Conservation (phyloP, 805 yeast genomes). For the Monosporozyma unispora region DNA sequence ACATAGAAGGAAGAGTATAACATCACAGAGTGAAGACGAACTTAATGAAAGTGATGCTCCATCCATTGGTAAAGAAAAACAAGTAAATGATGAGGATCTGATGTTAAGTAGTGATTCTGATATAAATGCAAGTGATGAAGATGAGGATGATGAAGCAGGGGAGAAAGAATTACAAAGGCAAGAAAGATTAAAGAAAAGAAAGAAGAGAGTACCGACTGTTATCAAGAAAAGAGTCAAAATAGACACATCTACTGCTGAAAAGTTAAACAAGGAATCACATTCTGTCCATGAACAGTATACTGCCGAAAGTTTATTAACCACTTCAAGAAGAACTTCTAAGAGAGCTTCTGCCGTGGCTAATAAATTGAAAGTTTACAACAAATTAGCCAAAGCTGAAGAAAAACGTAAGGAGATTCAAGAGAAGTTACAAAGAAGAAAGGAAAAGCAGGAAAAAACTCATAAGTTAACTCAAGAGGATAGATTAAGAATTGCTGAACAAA, state of each 20-base stretch:
- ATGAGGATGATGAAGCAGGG: conserved; percentile 58
- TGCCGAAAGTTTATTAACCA: conserved; percentile 44
- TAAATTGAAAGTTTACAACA: conserved; percentile 66
- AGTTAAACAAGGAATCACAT: conserved; percentile 3
- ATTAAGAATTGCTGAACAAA: conserved; percentile 70
- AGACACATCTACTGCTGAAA: conserved; percentile 11
- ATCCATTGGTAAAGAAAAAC: conserved; percentile 1
- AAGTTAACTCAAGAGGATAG: conserved; percentile 36
- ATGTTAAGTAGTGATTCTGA: conserved; percentile 27
- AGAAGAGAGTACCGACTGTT: conserved; percentile 26
- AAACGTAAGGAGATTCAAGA: conserved; percentile 41
- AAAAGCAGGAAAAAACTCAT: conserved; percentile 35
- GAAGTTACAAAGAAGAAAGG: conserved; percentile 37
- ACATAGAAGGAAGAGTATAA: background rate
- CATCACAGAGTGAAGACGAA: background rate
- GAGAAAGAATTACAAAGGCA: conserved; percentile 50
- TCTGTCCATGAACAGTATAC: conserved; percentile 29
- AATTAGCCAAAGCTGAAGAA: conserved; percentile 58
- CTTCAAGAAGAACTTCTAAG: conserved; percentile 60
- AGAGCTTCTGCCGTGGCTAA: conserved; percentile 70
- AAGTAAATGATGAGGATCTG: conserved; percentile 26
- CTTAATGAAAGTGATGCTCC: conserved; percentile 4
- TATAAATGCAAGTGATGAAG: conserved; percentile 34
- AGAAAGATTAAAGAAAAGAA: conserved; percentile 24
- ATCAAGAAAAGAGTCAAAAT: conserved; percentile 21